Evolutionary conservation across 805 yeast species (phyloP).

Genomic region (Wickerhamiella occidentalis): DNA sequence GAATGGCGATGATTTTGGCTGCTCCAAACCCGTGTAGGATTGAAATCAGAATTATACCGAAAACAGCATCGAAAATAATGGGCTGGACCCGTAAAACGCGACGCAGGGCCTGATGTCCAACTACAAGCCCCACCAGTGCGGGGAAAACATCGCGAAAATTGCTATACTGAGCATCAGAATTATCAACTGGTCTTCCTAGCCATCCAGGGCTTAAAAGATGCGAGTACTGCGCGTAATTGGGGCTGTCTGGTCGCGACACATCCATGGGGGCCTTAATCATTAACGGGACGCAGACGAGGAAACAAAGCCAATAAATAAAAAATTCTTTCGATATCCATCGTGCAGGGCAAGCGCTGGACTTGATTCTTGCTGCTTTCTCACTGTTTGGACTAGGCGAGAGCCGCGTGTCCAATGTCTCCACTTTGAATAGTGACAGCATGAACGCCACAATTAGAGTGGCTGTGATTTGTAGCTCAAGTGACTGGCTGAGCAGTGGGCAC

Average conservation of each 20-base stretch:
- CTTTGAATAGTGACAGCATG: constrained; percentile 24
- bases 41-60: constrained; percentile 55
- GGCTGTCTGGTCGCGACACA: constrained; percentile 40
- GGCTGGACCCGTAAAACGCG: constrained; percentile 27
- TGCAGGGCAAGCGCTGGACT: constrained; percentile 30
- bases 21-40: constrained; percentile 74
- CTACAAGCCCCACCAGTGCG: constrained; percentile 43
- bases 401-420: constrained; percentile 35
- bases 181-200: constrained; percentile 72
- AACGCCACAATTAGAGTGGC: not conserved
- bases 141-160: constrained; percentile 76
- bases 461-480: not conserved
- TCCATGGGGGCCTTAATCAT: constrained; percentile 74
- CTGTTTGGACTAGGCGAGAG: constrained; percentile 28
- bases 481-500: not conserved
- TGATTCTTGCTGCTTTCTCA: constrained; percentile 23
- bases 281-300: constrained; percentile 61
- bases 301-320: constrained; percentile 49
- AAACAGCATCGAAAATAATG: constrained; percentile 54
- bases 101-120: constrained; percentile 45
- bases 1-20: constrained; percentile 48
- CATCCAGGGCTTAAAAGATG: constrained; percentile 66
- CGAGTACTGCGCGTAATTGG: constrained; percentile 54
- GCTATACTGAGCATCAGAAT: constrained; percentile 79
- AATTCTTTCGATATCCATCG: constrained; percentile 74